Evolutionary conservation across 352 stramenopile genomes (phyloP), one percentile per base, ranked within the genome.

Genomic region (Pythium aphanidermatum): DNA sequence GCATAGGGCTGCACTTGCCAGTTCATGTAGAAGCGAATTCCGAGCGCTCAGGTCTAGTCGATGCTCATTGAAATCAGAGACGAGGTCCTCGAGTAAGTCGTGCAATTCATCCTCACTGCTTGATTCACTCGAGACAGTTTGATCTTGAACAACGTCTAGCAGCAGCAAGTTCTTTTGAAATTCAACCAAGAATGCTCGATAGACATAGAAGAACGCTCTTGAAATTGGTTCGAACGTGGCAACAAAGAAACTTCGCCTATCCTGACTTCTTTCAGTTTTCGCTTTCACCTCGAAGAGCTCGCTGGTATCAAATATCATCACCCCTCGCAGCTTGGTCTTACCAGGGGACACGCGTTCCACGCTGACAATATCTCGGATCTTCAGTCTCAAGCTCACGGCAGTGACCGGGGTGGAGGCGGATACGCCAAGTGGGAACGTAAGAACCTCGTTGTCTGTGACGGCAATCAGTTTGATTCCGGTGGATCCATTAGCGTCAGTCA

Each of bases 181-280:
- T 24, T 74, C 42, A 21, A 69, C 42, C 13, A 48, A 45, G 43
- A 74, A 53, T 0, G 65, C 60, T 4, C 65, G 49, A 42, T 50
- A 56, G 14, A 86, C 44, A n/a, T 70, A 68, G 54, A 74, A 80
- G 27, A 79, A 79, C 28, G 76, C 56, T 16, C 72, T 60, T n/a
- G 74, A 79, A 2, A 65, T 55, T 3, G 69, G 69, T 42, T 86
- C 74, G 38, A 86, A 84, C 5, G 71, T 86, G n/a, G 63, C 66
- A 25, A 86, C 58, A 33, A 66, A 49, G 40, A 53, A 70, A 52
- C 3, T 46, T 38, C 21, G 27, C 11, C 7, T 26, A n/a, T 63
- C 46, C 23, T n/a, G 38, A 47, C 12, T 26, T 26, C 19, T 41
- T 21, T 7, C 39, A 11, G 12, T 64, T 33, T 0, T 34, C 45